Evolutionary conservation across 2,329 filamentous ascomycete genomes (phyloP), one percentile per base, ranked within the genome.

Genomic region (Allantophomopsis lycopodina): DNA sequence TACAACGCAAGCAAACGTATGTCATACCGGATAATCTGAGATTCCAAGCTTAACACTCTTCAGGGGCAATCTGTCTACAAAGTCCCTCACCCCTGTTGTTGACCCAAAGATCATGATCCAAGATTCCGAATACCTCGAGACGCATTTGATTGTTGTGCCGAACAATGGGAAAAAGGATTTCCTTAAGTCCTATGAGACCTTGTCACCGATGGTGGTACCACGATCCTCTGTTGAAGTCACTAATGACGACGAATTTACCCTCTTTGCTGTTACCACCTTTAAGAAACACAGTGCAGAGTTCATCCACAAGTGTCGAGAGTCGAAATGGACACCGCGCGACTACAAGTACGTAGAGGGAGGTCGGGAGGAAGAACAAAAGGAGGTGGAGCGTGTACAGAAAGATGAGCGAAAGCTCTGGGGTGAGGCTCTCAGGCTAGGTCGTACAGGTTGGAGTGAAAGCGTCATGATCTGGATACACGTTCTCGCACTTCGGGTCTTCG

Each of bases 401-500:
- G 87, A 96, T 56, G 88, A 94, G 65, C 76, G 82, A 60, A 94
- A 91, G 64, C 71, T 94, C 2, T 94, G 87, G 77, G 87, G 86
- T 10, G 89, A 98, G 63, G 87, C 88, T 3, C 61, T 98, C 54
- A 74, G 87, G 48, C 70, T 95, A 51, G 85, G 81, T 12, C 71
- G 88, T 46, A 94, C 86, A n/a, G 87, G 86, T 13, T 98, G 91
- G 76, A 89, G 86, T 55, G 91, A 98, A 64, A 81, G 81, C 46
- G 86, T 94, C 48, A 94, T 94, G 85, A 81, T 89, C 40, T 94
- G 88, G 86, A 73, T 94, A 37, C 91, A 98, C 56, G 83, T 94
- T 20, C 68, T 96, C 54, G 83, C 88, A 6, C 64, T 98, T 52
- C 71, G 91, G 40, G 88, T 96, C 15, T 98, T 96, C 60, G 91